Conservation (phyloP, 176 grass and related monocot species). For the Echinochloa phyllopogon region DNA sequence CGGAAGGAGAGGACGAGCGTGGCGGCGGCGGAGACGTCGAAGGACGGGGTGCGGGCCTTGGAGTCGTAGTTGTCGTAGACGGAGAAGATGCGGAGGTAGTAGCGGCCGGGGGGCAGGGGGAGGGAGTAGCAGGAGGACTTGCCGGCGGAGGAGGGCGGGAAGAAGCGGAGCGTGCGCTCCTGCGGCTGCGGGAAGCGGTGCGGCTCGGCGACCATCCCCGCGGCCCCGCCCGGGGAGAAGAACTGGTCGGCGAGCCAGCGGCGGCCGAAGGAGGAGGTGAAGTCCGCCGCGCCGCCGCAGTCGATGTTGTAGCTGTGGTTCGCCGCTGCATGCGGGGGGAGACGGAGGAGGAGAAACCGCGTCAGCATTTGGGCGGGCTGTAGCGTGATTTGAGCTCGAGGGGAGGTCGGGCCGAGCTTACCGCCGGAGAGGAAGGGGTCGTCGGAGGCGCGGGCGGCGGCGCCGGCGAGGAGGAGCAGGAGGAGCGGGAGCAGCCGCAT, state of each 20-base stretch:
- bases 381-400: background rate
- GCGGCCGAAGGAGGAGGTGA: constrained; percentile 80
- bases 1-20: constrained; percentile 91
- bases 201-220: constrained; percentile 89
- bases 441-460: constrained; percentile 45
- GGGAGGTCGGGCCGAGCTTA: constrained; percentile 33
- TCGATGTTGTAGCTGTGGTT: constrained; percentile 96
- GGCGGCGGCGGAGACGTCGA: constrained; percentile 90
- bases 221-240: constrained; percentile 63
- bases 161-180: constrained; percentile 95
- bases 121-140: constrained; percentile 95
- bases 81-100: constrained; percentile 94
- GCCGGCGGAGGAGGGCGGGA: constrained; percentile 78
- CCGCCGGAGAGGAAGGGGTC: constrained; percentile 86
- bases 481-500: constrained; percentile 55
- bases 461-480: constrained; percentile 41
- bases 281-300: constrained; percentile 85
- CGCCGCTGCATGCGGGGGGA: background rate
- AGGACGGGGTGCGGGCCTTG: constrained; percentile 80
- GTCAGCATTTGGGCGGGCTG: background rate
- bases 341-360: background rate
- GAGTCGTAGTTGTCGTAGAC: constrained; percentile 99
- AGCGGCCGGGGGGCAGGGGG: constrained; percentile 72
- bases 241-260: constrained; percentile 81
- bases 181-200: constrained; percentile 86